Percentiles rank a stretch among this genome's conserved stretches.
phyloP scores from a whole-genome alignment of 208 protist species.

The Acanthamoeba quina region DNA sequence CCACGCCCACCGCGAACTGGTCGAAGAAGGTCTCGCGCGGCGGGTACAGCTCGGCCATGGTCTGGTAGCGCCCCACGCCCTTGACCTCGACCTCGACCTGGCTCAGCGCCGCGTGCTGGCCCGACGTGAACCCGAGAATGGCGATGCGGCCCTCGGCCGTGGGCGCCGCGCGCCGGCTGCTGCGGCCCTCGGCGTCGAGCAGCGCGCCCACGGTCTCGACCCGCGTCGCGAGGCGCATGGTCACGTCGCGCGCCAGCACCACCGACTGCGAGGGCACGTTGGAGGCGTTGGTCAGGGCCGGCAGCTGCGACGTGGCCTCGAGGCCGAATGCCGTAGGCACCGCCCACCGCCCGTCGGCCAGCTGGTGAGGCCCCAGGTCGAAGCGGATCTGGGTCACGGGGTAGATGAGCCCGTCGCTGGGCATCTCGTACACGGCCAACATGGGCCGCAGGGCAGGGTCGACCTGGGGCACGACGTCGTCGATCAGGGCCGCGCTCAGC shows the following conservation, averaged over 20 bases:
- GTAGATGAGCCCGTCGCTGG: constrained; percentile 5
- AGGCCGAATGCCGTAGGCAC: constrained; percentile 1
- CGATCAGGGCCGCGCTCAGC: constrained; percentile 14
- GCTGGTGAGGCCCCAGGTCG: background rate
- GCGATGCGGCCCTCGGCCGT: background rate
- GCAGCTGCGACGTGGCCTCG: background rate
- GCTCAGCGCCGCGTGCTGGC: background rate
- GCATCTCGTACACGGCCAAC: constrained; percentile 11
- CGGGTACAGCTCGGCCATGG: background rate
- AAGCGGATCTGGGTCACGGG: constrained; percentile 8
- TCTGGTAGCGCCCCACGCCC: background rate
- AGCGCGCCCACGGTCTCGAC: background rate
- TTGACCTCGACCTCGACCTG: background rate
- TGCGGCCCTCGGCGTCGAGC: background rate
- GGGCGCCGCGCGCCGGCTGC: background rate
- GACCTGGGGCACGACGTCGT: background rate
- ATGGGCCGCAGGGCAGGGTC: background rate
- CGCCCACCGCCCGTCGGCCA: background rate
- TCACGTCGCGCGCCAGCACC: background rate
- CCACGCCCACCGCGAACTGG: background rate
- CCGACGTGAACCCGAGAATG: background rate
- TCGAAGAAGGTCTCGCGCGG: constrained; percentile 46
- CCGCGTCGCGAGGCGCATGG: background rate
- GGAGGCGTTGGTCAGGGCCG: constrained; percentile 12
- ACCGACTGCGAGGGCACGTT: background rate